Percentiles rank a stretch among this genome's conserved stretches.
Evolutionary conservation across 2,329 filamentous ascomycete genomes (phyloP).

Genomic region (Rhynchosporium graminicola): DNA sequence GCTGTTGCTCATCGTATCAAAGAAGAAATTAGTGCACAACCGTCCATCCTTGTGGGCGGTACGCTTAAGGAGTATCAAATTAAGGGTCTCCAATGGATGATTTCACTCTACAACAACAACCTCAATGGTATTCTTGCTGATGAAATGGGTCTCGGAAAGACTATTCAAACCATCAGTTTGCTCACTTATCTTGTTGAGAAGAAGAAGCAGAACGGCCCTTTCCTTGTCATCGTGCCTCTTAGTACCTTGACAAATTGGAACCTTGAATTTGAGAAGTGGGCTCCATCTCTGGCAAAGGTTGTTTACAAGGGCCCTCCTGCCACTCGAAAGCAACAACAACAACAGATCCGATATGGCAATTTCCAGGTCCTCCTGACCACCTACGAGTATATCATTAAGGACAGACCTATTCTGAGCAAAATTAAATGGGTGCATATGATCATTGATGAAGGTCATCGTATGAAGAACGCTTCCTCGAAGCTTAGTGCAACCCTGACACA

Average conservation of each 20-base stretch:
- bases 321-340: constrained; percentile 83
- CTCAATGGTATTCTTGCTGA: constrained; percentile 98
- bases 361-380: constrained; percentile 98
- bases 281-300: constrained; percentile 79
- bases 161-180: constrained; percentile 97
- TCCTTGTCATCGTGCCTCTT: constrained; percentile 92
- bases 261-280: constrained; percentile 98
- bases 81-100: constrained; percentile 99
- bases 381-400: constrained; percentile 99
- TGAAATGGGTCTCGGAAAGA: constrained; percentile 99
- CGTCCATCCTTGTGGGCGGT: constrained; percentile 85
- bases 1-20: constrained; percentile 95
- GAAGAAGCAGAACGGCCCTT: constrained; percentile 89
- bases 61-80: constrained; percentile 95
- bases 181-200: constrained; percentile 96
- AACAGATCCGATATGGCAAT: constrained; percentile 88
- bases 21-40: constrained; percentile 84
- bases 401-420: constrained; percentile 90
- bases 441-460: constrained; percentile 97
- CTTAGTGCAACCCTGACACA: constrained; percentile 91
- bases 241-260: constrained; percentile 99
- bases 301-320: constrained; percentile 97
- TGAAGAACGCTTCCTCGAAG: constrained; percentile 98
- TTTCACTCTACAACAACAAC: constrained; percentile 99
- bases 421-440: constrained; percentile 99